Evolutionary conservation across 179 eudicot genomes (phyloP), one percentile per base, ranked within the genome.

Genomic region (Pouteria campechiana): DNA sequence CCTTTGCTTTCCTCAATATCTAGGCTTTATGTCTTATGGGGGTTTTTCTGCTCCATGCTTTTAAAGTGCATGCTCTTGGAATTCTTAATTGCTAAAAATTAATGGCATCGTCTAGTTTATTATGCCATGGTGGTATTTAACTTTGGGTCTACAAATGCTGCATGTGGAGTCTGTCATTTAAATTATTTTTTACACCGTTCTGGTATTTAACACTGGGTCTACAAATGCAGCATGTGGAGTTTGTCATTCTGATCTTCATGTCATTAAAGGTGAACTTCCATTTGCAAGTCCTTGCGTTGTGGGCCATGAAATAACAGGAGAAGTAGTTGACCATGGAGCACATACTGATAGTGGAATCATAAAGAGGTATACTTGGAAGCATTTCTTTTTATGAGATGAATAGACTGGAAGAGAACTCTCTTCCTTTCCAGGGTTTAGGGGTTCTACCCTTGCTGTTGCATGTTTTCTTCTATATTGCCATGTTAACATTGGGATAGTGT

Each of bases 151-250:
- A 54, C 54, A 27, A 61, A 33, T 35, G 30, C 81, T 86, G 99
- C 99, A 27, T 92, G 99, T 62, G 99, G 99, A 44, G 96, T 92
- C 10, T 92, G 99, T 70, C 99, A 92, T 57, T 92, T n/a, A n/a
- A n/a, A n/a, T n/a, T n/a, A n/a, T n/a, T n/a, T 31, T 30, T 39
- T 41, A 13, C 38, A 11, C 23, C 14, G 18, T 46, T 33, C 10
- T 31, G n/a, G 21, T 25, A 16, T 36, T 25, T 35, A 21, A 47
- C 29, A 37, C 25, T 32, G 30, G 32, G 44, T 48, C 27, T 37
- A 54, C 54, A 27, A 61, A 33, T 35, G 30, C 81, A 92, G 99
- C 99, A 27, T 92, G 99, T 62, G 99, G 99, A 44, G 96, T 92
- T 11, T 92, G 99, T 70, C 99, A 92, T 57, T 92, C 99, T 24